These are phyloP conservation scores for Claviceps digitariae DNA, from an alignment of 2,329 filamentous ascomycete species.

Conservation along the genomic window DNA sequence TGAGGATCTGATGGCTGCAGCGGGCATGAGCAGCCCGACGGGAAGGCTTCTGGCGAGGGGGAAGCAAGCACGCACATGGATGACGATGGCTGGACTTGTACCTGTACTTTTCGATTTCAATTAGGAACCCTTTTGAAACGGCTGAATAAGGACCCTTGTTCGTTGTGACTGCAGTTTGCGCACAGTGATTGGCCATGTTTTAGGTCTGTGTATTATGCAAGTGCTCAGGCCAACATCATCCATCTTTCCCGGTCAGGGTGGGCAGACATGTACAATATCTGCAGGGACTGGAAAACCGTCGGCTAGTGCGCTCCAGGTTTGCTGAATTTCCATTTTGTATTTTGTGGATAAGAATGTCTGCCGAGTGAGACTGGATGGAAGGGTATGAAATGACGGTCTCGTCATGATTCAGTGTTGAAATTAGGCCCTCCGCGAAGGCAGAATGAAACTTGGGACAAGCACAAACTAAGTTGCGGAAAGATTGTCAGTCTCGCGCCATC, in stretches of 20 bases:
- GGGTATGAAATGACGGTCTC: background rate
- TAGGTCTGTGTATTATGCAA: slow-evolving; percentile 27
- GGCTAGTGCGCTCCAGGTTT: background rate
- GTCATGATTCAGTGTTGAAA: background rate
- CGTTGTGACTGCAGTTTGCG: slow-evolving; percentile 4
- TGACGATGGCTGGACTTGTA: slow-evolving; percentile 1
- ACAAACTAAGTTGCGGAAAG: background rate
- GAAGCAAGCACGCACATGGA: background rate
- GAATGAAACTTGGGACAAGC: background rate
- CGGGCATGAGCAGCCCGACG: slow-evolving; percentile 1
- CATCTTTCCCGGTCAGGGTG: slow-evolving; percentile 6
- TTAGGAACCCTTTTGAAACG: slow-evolving; percentile 16
- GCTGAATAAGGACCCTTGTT: slow-evolving; percentile 14
- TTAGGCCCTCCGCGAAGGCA: too few species aligned
- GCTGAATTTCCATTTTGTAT: background rate
- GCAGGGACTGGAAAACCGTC: slow-evolving; percentile 14
- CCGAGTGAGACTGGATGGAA: background rate
- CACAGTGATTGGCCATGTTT: slow-evolving; percentile 19
- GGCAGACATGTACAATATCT: slow-evolving; percentile 6
- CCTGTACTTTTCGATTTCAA: slow-evolving; percentile 4
- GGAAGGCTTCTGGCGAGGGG: background rate
- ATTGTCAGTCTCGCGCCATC: background rate
- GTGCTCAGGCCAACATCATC: slow-evolving; percentile 19
- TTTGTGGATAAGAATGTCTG: background rate
- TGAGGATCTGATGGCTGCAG: slow-evolving; percentile 4